Conservation (phyloP, 768 basidiomycete genomes). For the Boletus eberwhitei region DNA sequence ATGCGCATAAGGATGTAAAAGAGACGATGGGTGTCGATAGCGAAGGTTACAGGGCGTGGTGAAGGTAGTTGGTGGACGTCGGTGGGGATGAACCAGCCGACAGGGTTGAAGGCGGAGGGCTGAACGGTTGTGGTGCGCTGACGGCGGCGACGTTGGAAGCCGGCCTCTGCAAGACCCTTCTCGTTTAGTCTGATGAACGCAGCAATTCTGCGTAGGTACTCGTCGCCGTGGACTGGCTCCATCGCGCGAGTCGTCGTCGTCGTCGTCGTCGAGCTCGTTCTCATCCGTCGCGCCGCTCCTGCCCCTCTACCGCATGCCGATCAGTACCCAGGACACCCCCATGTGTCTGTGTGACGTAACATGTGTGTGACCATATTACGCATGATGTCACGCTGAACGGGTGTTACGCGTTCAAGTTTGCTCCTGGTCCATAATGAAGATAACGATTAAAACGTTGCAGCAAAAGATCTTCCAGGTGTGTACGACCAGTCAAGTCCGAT, state of each 20-base stretch:
- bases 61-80: conserved; percentile 27
- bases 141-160: conserved; percentile 47
- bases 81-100: conserved; percentile 50
- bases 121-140: conserved; percentile 30
- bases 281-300: conserved; percentile 5
- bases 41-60: conserved; percentile 61
- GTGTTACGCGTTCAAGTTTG: conserved; percentile 5
- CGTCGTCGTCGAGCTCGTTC: conserved; percentile 10
- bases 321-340: conserved; percentile 26
- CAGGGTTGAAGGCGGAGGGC: conserved; percentile 54
- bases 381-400: conserved; percentile 19
- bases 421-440: conserved; percentile 61
- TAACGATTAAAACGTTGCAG: conserved; percentile 93
- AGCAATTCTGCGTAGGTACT: conserved; percentile 67
- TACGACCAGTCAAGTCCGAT: background rate
- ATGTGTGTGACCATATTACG: conserved; percentile 17
- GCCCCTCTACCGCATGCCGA: conserved; percentile 22
- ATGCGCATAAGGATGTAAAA: conserved; percentile 87
- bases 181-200: conserved; percentile 73
- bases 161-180: conserved; percentile 65
- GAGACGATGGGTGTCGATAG: conserved; percentile 76
- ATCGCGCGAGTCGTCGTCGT: conserved; percentile 26
- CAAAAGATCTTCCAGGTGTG: conserved; percentile 84
- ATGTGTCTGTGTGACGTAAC: conserved; percentile 17
- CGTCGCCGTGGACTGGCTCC: conserved; percentile 66